Evolutionary conservation across 805 yeast genomes (phyloP), one percentile per base, ranked within the genome.

Genomic region (Alloascoidea africana): DNA sequence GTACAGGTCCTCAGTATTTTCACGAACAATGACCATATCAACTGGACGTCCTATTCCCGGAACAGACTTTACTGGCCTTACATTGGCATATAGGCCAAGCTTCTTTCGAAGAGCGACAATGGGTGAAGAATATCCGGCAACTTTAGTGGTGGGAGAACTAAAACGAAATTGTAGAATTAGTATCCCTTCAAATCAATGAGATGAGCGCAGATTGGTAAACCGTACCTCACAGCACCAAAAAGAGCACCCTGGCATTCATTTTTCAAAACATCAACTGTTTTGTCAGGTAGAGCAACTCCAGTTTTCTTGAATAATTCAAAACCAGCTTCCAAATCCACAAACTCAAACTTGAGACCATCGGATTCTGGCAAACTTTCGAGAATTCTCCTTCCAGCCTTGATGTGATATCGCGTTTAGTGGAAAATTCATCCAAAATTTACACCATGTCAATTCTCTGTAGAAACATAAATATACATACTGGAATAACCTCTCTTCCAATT

Each of bases 41-140:
- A 87, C 94, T 27, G 93, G 87, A 60, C 85, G 76, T 47, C 84
- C 87, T 39, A 74, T 67, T 38, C 87, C 89, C 32, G 72, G 77
- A 32, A 87, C 96, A 37, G 91, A 78, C 63, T 91, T 91, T 48
- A 91, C 97, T 3, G 98, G 98, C 59, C 98, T 81, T 37, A 91
- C 96, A 51, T 91, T 91, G 50, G 98, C 98, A 58, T 82, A 91
- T 38, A 91, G 67, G 5, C 95, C 96, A 60, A 91, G 55, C 60
- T 82, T 83, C 73, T 89, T 91, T 66, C 98, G 80, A 54, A 91
- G 69, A n/a, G 97, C 97, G 39, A 91, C 98, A 58, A 91, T 89
- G 49, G 98, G 98, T 18, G 97, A 89, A 14, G 96, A 87, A 66
- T 91, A 91, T 38, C 98, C 98, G 35, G 71, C 91, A 35, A 91